Conservation (phyloP, 805 yeast genomes). For the Metschnikowia gelsemii region DNA sequence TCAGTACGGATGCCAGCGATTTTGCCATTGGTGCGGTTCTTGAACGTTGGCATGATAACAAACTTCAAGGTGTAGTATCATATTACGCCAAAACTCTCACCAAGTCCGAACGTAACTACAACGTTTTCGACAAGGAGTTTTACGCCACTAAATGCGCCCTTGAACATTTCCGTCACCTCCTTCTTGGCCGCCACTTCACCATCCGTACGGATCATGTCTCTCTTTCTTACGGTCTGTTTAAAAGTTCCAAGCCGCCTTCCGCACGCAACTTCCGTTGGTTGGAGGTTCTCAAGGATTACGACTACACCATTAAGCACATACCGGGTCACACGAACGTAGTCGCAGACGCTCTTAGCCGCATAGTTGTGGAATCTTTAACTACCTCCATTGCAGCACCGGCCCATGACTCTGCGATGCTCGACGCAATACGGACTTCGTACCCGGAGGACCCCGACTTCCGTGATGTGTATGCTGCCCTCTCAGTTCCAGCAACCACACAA, state of each 20-base stretch:
- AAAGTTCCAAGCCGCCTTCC: neutral
- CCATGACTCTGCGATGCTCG: neutral
- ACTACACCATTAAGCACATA: too few relatives aligned
- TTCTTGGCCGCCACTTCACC: slow-evolving; percentile 5
- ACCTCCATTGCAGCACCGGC: neutral
- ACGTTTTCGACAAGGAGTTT: too few relatives aligned
- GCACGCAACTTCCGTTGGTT: too few relatives aligned
- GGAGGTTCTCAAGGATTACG: too few relatives aligned
- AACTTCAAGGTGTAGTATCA: too few relatives aligned
- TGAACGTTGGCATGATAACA: too few relatives aligned
- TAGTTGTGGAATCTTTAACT: neutral
- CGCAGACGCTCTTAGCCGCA: slow-evolving; percentile 3
- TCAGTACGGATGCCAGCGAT: too few relatives aligned
- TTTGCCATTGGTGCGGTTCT: too few relatives aligned
- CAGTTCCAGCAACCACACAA: neutral
- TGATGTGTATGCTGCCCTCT: too few relatives aligned
- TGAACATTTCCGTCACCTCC: slow-evolving; percentile 3
- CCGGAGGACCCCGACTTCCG: neutral
- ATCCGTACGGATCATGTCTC: slow-evolving; percentile 4
- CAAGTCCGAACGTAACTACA: too few relatives aligned
- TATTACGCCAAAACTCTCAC: too few relatives aligned
- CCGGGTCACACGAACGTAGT: neutral
- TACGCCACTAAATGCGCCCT: too few relatives aligned
- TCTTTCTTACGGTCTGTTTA: neutral
- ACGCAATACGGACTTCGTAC: neutral